Percentiles rank a stretch among this genome's conserved stretches.
Evolutionary conservation across 495 filamentous ascomycete species (phyloP).

Genomic region (Apodospora peruviana): DNA sequence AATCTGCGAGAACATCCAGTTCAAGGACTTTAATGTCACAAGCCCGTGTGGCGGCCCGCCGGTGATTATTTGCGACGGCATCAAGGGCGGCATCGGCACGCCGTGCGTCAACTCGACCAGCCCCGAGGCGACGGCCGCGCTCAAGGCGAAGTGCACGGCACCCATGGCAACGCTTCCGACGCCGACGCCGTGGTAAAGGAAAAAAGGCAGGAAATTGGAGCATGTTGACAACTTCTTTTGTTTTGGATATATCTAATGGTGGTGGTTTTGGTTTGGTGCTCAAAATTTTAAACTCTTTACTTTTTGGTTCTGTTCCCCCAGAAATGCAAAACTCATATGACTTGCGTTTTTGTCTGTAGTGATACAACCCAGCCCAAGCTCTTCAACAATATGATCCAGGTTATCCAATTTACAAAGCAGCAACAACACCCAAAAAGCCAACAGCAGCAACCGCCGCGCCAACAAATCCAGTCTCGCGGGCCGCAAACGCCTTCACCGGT

Average conservation of each 20-base stretch:
- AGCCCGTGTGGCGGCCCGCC: constrained; percentile 42
- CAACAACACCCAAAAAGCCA: constrained; percentile 21
- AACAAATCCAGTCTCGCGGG: constrained; percentile 16
- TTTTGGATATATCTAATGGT: no score
- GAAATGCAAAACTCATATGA: no score
- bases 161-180: constrained; percentile 15
- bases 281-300: no score
- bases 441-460: constrained; percentile 16
- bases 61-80: constrained; percentile 47
- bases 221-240: not conserved
- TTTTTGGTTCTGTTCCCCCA: no score
- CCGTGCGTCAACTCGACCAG: constrained; percentile 33
- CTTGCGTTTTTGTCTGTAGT: no score
- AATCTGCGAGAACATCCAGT: constrained; percentile 46
- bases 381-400: no score
- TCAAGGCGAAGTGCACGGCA: constrained; percentile 19
- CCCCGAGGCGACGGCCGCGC: constrained; percentile 18
- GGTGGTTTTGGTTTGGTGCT: no score
- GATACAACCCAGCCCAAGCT: no score
- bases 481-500: not conserved
- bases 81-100: constrained; percentile 45
- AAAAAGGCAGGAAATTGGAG: not conserved
- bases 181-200: constrained; percentile 12
- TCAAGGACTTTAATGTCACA: constrained; percentile 46
- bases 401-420: constrained; percentile 23